phyloP scores from a whole-genome alignment of 306 rosid species.

The Prinsepia uniflora region DNA sequence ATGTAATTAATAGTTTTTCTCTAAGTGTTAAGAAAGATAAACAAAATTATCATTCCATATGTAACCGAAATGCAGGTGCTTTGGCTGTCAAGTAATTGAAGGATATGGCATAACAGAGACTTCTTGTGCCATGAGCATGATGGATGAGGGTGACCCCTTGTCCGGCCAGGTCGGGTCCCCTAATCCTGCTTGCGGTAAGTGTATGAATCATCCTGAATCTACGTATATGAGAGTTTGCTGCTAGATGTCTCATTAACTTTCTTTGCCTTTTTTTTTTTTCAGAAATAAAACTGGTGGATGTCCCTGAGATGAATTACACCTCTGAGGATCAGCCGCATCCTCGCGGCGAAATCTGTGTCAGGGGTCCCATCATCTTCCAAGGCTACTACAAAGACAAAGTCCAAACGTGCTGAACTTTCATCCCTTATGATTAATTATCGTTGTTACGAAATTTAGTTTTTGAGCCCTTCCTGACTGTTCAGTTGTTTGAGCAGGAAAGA shows the following conservation, averaged over 20 bases:
- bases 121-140: constrained; percentile 60
- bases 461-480: background rate
- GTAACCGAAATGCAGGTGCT: constrained; percentile 53
- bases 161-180: constrained; percentile 87
- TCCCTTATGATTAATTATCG: background rate
- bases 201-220: background rate
- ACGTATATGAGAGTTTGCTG: background rate
- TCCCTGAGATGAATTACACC: constrained; percentile 92
- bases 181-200: constrained; percentile 79
- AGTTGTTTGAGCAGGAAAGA: constrained; percentile 57
- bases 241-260: background rate
- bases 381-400: constrained; percentile 80
- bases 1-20: background rate
- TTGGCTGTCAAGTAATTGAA: constrained; percentile 69
- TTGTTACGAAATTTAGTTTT: constrained; percentile 11
- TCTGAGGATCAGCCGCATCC: constrained; percentile 81
- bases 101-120: constrained; percentile 96
- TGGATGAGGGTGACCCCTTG: constrained; percentile 59
- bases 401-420: constrained; percentile 53
- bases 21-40: constrained; percentile 1
- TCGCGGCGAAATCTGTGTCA: constrained; percentile 91
- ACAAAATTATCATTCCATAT: background rate
- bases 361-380: constrained; percentile 78
- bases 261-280: constrained; percentile 25
- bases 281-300: constrained; percentile 88